Percentiles rank a stretch among this genome's conserved stretches.
These are phyloP conservation scores for Yamadazyma nakazawae DNA, from an alignment of 805 yeast species.

Conservation along the genomic window DNA sequence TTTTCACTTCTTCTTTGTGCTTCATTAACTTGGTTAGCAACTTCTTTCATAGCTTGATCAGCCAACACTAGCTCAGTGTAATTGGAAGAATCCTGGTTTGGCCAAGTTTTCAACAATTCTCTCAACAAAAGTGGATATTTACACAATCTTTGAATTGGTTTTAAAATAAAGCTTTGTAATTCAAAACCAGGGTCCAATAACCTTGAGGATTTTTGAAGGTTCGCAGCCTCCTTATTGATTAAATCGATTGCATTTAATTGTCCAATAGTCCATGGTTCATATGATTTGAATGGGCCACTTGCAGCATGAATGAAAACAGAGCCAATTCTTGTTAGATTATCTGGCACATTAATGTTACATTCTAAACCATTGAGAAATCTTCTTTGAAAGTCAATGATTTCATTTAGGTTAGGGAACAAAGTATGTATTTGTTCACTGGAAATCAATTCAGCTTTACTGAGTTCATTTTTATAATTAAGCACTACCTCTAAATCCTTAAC, in stretches of 20 bases:
- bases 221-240: conserved; percentile 59
- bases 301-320: conserved; percentile 84
- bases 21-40: conserved; percentile 86
- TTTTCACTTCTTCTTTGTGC: conserved; percentile 92
- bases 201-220: conserved; percentile 50
- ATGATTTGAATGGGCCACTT: conserved; percentile 72
- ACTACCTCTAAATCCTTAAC: conserved; percentile 86
- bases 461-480: conserved; percentile 62
- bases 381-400: conserved; percentile 88
- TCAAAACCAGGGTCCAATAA: conserved; percentile 84
- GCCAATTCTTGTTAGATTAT: conserved; percentile 79
- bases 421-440: conserved; percentile 76
- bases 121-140: conserved; percentile 83
- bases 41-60: conserved; percentile 69
- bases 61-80: conserved; percentile 72
- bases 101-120: conserved; percentile 64
- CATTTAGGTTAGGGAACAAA: conserved; percentile 80
- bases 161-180: conserved; percentile 81
- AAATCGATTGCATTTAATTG: conserved; percentile 85
- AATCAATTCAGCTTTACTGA: conserved; percentile 61
- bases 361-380: conserved; percentile 85
- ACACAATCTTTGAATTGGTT: conserved; percentile 95
- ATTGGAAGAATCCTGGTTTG: conserved; percentile 16
- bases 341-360: conserved; percentile 74
- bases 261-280: conserved; percentile 93